Evolutionary conservation across 805 yeast species (phyloP).

Genomic region (Pichia rugopelliculosa): DNA sequence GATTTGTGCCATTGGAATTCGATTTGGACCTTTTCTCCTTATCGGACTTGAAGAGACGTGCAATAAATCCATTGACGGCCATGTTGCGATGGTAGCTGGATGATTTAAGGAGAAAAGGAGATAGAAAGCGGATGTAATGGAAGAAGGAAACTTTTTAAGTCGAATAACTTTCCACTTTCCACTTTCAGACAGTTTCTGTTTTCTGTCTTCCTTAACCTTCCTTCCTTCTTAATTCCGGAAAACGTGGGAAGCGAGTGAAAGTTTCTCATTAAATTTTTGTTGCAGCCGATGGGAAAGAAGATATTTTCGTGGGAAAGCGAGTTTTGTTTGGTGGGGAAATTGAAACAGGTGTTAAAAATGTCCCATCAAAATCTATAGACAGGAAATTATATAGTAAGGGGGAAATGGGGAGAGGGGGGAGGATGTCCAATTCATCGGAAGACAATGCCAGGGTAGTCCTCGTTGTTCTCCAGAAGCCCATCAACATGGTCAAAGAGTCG

Average conservation of each 20-base stretch:
- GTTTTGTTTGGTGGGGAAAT: no score
- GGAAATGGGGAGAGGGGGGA: no score
- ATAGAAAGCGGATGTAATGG: not conserved
- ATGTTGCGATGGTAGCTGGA: not conserved
- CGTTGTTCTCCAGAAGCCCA: not conserved
- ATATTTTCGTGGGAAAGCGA: no score
- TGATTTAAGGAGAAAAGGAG: not conserved
- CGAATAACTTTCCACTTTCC: no score
- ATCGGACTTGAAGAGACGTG: slow-evolving; percentile 6
- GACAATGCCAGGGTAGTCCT: not conserved
- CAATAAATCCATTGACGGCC: slow-evolving; percentile 3
- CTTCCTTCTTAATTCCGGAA: no score
- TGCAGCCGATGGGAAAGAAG: no score
- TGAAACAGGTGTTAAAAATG: no score
- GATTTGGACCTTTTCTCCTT: not conserved
- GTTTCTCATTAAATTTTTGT: no score
- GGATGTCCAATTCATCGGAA: not conserved
- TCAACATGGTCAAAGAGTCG: not conserved
- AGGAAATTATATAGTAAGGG: not conserved
- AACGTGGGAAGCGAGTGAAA: not conserved
- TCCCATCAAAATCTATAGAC: not conserved
- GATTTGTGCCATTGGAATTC: not conserved
- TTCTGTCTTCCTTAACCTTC: no score
- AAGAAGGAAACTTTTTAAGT: no score
- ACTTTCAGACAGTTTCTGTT: no score